Evolutionary conservation across 106 monocot genomes (phyloP), one percentile per base, ranked within the genome.

Genomic region (Dactylorhiza incarnata): DNA sequence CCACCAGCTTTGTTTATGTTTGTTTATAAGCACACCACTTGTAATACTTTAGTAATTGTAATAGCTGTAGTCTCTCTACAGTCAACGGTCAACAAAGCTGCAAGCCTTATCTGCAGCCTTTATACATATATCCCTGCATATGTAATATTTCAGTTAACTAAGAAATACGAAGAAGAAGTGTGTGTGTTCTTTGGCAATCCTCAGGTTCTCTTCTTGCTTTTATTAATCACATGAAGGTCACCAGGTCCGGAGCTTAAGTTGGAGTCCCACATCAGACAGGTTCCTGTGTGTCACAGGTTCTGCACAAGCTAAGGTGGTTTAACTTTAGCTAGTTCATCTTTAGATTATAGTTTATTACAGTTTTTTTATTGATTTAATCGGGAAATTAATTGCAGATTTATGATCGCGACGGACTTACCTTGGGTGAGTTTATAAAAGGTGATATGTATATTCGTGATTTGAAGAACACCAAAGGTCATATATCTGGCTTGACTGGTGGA

Each of bases 361-460:
- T 75, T 76, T n/a, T n/a, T 37, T 7, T 61, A 62, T 25, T 10
- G 22, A 73, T 12, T 82, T 78, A 52, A 74, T 66, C 26, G 74
- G 7, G 73, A 63, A 74, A 47, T 78, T 45, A n/a, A 58, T 81
- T 75, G 78, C 83, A 99, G 99, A 99, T 99, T 76, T 99, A 94
- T 83, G 99, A 99, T 45, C 81, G 99, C 44, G 99, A 99, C 76
- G 99, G 99, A 29, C 85, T 99, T 68, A 94, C 89, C 11, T 84
- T 99, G 61, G 99, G 99, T 59, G 99, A 99, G 81, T 99, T 91
- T 72, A 81, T 94, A 68, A 99, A 91, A 79, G 99, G 99, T 12
- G 99, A 99, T 59, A 99, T 99, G 99, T 99, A 99, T 81, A 99
- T 99, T 61, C 94, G 94, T 72, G 99, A 99, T 76, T 77, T 99